phyloP scores from a whole-genome alignment of 805 yeast species.

The Metschnikowia vanudenii region DNA sequence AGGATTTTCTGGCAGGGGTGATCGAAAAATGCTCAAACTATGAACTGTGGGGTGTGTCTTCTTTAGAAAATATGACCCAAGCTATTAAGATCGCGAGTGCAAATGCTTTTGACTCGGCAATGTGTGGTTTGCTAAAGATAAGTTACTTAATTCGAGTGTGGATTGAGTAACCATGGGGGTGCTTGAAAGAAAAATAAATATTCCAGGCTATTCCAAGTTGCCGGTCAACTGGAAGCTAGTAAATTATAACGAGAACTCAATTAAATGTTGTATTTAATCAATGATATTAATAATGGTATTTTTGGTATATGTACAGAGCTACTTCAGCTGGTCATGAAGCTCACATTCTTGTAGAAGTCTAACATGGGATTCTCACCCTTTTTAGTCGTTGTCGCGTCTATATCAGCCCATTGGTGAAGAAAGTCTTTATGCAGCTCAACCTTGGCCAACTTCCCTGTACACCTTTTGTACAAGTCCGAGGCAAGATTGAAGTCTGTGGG shows the following conservation, averaged over 20 bases:
- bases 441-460: constrained; percentile 58
- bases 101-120: constrained; percentile 1
- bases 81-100: background rate
- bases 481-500: constrained; percentile 73
- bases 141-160: background rate
- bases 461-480: constrained; percentile 58
- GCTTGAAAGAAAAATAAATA: background rate
- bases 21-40: background rate
- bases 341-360: constrained; percentile 71
- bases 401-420: constrained; percentile 67
- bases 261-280: constrained; percentile 1
- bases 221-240: background rate
- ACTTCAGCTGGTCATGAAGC: constrained; percentile 53
- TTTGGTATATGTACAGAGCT: background rate
- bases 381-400: constrained; percentile 62
- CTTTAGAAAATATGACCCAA: background rate
- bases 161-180: background rate
- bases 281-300: background rate
- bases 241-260: background rate
- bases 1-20: background rate
- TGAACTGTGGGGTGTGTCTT: background rate
- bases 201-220: background rate
- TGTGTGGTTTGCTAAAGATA: constrained; percentile 3
- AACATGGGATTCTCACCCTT: constrained; percentile 85
- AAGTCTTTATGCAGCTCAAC: constrained; percentile 63